These are phyloP conservation scores for Chamaecyparis obtusa DNA, from an alignment of 75 land plant species.

Conservation along the genomic window DNA sequence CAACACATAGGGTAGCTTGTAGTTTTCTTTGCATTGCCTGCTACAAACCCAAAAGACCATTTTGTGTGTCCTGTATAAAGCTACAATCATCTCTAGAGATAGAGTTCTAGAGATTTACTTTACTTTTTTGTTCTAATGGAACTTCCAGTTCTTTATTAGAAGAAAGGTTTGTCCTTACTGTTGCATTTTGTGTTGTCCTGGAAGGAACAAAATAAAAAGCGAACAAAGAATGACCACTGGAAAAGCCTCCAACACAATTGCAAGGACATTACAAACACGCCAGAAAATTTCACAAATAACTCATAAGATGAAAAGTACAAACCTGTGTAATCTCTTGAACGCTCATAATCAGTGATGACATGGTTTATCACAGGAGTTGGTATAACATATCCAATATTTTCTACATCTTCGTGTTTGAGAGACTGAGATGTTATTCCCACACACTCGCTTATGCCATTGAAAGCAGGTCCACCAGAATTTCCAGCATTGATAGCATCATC, in stretches of 20 bases:
- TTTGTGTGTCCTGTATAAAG: too few relatives aligned
- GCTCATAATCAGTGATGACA: constrained; percentile 84
- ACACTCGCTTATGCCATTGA: constrained; percentile 89
- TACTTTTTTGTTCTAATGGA: not conserved
- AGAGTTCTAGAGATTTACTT: too few relatives aligned
- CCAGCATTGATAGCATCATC: constrained; percentile 98
- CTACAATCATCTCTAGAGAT: too few relatives aligned
- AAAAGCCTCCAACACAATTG: not conserved
- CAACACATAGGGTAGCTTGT: too few relatives aligned
- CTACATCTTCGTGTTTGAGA: constrained; percentile 95
- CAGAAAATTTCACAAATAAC: not conserved
- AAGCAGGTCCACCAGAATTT: constrained; percentile 97
- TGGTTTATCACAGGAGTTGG: constrained; percentile 92
- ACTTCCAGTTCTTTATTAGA: too few relatives aligned
- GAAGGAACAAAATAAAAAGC: not conserved
- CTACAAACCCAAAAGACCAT: too few relatives aligned
- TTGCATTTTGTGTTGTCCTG: too few relatives aligned
- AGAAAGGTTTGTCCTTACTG: too few relatives aligned
- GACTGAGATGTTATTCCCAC: constrained; percentile 99
- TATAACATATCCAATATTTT: constrained; percentile 99
- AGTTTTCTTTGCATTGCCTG: too few relatives aligned
- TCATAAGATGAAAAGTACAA: not conserved
- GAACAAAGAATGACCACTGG: too few relatives aligned
- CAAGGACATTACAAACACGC: not conserved
- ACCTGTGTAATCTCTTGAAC: constrained; percentile 95